phyloP scores from a whole-genome alignment of 164 flowering plant species.

The Berberis thunbergii region DNA sequence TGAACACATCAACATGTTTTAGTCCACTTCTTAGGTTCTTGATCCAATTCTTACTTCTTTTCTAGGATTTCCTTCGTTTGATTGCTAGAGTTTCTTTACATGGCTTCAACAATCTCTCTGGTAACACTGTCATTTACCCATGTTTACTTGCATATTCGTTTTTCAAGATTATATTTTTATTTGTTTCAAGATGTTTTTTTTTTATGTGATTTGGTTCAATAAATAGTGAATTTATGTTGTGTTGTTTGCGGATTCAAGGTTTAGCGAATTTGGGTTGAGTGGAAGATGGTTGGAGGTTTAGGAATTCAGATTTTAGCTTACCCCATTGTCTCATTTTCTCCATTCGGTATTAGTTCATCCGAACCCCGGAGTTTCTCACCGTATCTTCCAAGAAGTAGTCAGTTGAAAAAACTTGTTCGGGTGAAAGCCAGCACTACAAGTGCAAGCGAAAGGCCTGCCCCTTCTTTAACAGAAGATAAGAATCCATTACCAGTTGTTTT shows the following conservation, averaged over 20 bases:
- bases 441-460: conserved; percentile 25
- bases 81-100: too few species aligned
- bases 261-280: not conserved
- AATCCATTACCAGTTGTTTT: conserved; percentile 42
- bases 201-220: too few species aligned
- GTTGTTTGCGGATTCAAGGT: not conserved
- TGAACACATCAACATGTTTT: too few species aligned
- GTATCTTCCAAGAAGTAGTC: conserved; percentile 21
- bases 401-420: conserved; percentile 11
- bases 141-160: too few species aligned
- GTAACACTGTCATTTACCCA: too few species aligned
- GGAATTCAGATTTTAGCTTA: conserved; percentile 28
- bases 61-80: too few species aligned
- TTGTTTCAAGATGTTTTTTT: too few species aligned
- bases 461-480: conserved; percentile 25
- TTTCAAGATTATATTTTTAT: too few species aligned
- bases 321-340: conserved; percentile 19
- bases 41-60: too few species aligned
- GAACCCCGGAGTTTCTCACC: conserved; percentile 21
- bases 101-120: too few species aligned
- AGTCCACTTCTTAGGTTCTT: too few species aligned
- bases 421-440: conserved; percentile 42
- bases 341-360: conserved; percentile 8
- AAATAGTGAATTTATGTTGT: too few species aligned
- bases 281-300: not conserved